Conservation (phyloP, 2,329 filamentous ascomycete genomes). For the Aspergillus sojae region DNA sequence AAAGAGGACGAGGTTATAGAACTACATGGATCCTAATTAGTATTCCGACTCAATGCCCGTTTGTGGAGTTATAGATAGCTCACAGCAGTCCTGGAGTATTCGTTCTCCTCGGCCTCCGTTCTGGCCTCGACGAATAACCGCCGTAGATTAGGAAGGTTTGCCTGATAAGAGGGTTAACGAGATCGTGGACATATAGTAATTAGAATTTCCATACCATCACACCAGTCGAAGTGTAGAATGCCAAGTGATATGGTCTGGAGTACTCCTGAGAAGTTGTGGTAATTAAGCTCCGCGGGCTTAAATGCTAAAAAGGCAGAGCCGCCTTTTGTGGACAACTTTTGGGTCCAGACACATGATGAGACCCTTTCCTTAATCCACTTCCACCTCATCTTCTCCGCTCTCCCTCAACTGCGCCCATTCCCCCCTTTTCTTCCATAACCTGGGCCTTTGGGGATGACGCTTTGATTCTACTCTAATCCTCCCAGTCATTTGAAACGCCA, state of each 20-base stretch:
- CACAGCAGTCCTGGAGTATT: conserved; percentile 91
- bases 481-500: not conserved
- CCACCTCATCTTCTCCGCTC: conserved; percentile 9
- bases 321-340: conserved; percentile 38
- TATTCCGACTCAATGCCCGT: not conserved
- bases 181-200: not conserved
- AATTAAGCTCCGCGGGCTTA: not conserved
- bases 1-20: conserved; percentile 96
- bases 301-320: conserved; percentile 6
- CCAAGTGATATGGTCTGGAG: not conserved
- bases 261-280: not conserved
- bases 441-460: conserved; percentile 1
- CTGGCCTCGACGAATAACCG: conserved; percentile 93
- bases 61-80: conserved; percentile 35
- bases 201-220: not conserved
- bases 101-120: conserved; percentile 89
- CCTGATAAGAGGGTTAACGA: conserved; percentile 26
- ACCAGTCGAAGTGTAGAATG: not conserved
- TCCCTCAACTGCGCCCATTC: conserved; percentile 5
- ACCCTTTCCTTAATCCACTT: conserved; percentile 19
- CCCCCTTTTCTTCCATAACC: not conserved
- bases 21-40: conserved; percentile 52
- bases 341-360: conserved; percentile 22
- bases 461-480: not conserved
- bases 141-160: conserved; percentile 81